Evolutionary conservation across 164 flowering plant genomes (phyloP).

Genomic region (Hamamelis virginiana): DNA sequence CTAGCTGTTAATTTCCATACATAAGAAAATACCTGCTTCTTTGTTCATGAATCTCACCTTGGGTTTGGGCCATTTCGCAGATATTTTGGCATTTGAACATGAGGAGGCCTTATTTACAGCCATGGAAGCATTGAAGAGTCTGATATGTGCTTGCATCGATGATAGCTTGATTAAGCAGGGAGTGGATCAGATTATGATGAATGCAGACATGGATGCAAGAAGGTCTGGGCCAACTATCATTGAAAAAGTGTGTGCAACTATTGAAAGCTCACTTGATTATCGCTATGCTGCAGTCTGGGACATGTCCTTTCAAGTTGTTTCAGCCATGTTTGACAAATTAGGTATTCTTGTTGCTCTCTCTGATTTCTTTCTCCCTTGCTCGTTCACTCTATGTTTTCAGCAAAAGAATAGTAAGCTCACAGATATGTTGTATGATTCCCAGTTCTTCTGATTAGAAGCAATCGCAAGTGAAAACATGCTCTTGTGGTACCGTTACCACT

Average conservation of each 20-base stretch:
- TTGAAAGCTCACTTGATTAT: conserved; percentile 82
- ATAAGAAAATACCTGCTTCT: neutral
- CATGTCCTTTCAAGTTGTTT: conserved; percentile 72
- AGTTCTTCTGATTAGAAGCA: too few relatives aligned
- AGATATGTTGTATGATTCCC: neutral
- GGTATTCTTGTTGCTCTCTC: conserved; percentile 41
- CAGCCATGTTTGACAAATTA: conserved; percentile 80
- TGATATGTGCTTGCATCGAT: conserved; percentile 74
- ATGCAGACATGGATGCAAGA: conserved; percentile 28
- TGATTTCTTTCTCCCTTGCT: neutral
- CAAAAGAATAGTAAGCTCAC: neutral
- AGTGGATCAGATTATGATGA: conserved; percentile 43
- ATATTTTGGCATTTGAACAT: conserved; percentile 71
- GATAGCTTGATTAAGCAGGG: conserved; percentile 76
- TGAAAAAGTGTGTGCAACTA: conserved; percentile 76
- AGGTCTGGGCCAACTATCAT: conserved; percentile 69
- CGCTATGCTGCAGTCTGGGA: conserved; percentile 74
- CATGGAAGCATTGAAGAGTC: conserved; percentile 55
- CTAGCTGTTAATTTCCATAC: neutral
- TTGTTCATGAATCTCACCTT: neutral
- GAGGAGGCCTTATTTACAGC: conserved; percentile 85
- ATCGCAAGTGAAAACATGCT: too few relatives aligned
- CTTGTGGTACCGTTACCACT: neutral
- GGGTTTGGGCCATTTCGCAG: conserved; percentile 35
- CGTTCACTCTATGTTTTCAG: neutral